phyloP scores from a whole-genome alignment of 164 flowering plant species.

The Vitis cinerea region DNA sequence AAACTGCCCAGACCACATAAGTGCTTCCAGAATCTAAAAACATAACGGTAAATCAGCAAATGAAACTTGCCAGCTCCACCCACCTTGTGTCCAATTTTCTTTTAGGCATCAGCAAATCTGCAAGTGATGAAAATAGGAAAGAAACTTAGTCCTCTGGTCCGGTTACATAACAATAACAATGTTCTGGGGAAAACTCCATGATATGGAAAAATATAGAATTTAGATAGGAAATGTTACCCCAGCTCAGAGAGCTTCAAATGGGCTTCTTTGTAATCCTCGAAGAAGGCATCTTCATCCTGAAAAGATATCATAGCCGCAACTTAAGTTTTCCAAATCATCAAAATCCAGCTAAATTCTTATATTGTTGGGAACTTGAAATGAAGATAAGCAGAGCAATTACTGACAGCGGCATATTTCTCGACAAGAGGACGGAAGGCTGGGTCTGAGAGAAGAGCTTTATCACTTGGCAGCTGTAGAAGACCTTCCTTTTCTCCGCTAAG shows the following conservation, averaged over 20 bases:
- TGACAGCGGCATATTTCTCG: conserved; percentile 57
- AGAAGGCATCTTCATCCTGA: conserved; percentile 75
- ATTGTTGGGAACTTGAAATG: not conserved
- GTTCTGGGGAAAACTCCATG: too few relatives aligned
- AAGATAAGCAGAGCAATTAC: conserved; percentile 1
- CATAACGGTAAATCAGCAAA: not conserved
- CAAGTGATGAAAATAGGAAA: conserved; percentile 1
- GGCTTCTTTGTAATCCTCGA: conserved; percentile 55
- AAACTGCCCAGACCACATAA: too few relatives aligned
- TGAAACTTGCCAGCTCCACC: not conserved
- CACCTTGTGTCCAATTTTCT: not conserved
- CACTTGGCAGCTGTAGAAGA: conserved; percentile 50
- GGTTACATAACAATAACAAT: too few relatives aligned
- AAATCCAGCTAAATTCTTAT: not conserved
- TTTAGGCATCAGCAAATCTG: conserved; percentile 55
- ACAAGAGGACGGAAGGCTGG: conserved; percentile 53
- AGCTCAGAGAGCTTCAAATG: conserved; percentile 66
- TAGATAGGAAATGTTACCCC: conserved; percentile 27
- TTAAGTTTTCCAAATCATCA: not conserved
- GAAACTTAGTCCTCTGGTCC: not conserved
- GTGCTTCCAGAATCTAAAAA: not conserved
- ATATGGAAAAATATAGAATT: too few relatives aligned
- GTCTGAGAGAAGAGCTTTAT: conserved; percentile 49
- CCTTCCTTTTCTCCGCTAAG: conserved; percentile 55
- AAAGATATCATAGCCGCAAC: not conserved